phyloP scores from a whole-genome alignment of 2,329 filamentous ascomycete genomes.

The Trichoderma semiorbis region DNA sequence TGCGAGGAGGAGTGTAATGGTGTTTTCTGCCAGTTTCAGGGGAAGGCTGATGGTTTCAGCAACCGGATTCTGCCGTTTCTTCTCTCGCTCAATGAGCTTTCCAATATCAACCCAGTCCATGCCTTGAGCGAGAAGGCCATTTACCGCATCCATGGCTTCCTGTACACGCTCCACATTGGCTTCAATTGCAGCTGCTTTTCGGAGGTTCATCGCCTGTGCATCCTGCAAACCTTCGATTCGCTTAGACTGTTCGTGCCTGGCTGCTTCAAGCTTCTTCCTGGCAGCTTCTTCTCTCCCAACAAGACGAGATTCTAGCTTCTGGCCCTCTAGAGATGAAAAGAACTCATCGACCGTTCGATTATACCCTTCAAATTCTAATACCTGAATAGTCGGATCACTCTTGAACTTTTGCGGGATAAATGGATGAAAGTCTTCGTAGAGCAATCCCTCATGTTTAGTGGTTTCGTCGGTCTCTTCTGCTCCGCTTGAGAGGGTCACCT shows the following conservation, averaged over 20 bases:
- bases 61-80: slow-evolving; percentile 75
- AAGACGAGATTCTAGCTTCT: slow-evolving; percentile 80
- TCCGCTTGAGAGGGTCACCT: slow-evolving; percentile 32
- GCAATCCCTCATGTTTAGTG: slow-evolving; percentile 46
- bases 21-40: slow-evolving; percentile 85
- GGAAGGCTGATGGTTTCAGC: slow-evolving; percentile 84
- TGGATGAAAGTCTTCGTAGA: slow-evolving; percentile 95
- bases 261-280: slow-evolving; percentile 80
- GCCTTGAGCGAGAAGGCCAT: slow-evolving; percentile 83
- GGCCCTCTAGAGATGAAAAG: slow-evolving; percentile 93
- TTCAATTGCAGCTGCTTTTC: slow-evolving; percentile 86
- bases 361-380: slow-evolving; percentile 78
- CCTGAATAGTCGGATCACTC: slow-evolving; percentile 59
- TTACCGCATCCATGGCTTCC: slow-evolving; percentile 89
- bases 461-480: slow-evolving; percentile 15
- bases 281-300: slow-evolving; percentile 79
- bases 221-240: slow-evolving; percentile 80
- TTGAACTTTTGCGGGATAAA: slow-evolving; percentile 81
- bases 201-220: slow-evolving; percentile 75
- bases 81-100: slow-evolving; percentile 82
- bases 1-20: slow-evolving; percentile 72
- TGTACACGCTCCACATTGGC: slow-evolving; percentile 88
- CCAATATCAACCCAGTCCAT: slow-evolving; percentile 98
- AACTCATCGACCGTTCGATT: slow-evolving; percentile 95
- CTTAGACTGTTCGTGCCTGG: slow-evolving; percentile 77